A percentile compares a stretch with the other conserved stretches of the same genome.
Conservation (phyloP, 2,329 filamentous ascomycete species). For the Alternaria triticina region DNA sequence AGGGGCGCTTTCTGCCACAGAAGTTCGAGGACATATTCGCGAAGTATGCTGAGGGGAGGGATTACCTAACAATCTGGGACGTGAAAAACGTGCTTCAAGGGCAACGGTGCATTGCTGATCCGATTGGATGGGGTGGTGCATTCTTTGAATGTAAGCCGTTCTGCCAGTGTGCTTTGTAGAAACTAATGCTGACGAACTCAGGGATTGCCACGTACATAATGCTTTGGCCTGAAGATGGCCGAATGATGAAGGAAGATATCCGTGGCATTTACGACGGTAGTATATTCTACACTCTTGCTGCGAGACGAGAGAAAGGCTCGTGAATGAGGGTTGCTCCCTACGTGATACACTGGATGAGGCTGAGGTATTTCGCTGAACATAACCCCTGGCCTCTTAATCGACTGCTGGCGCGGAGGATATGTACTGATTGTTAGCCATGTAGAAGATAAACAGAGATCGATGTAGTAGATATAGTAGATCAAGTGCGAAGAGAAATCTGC, state of each 20-base stretch:
- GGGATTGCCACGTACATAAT: constrained; percentile 60
- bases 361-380: too few species aligned
- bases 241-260: constrained; percentile 64
- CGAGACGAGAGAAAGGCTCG: constrained; percentile 5
- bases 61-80: constrained; percentile 49
- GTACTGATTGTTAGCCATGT: too few species aligned
- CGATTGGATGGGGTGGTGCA: constrained; percentile 54
- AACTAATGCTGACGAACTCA: constrained; percentile 13
- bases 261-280: constrained; percentile 60
- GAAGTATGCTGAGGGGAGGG: constrained; percentile 52
- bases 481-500: too few species aligned
- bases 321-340: not conserved
- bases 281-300: constrained; percentile 52
- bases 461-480: too few species aligned
- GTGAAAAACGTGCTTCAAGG: constrained; percentile 49
- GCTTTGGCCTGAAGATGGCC: constrained; percentile 62
- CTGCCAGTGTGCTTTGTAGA: not conserved
- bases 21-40: constrained; percentile 57
- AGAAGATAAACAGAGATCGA: too few species aligned
- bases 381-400: too few species aligned
- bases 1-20: constrained; percentile 55
- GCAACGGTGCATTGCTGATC: constrained; percentile 51
- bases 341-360: too few species aligned
- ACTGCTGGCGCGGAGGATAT: too few species aligned
- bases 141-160: constrained; percentile 52